Percentiles rank a stretch among this genome's conserved stretches.
phyloP scores from a whole-genome alignment of 306 rosid species.

The Prosopis cineraria region DNA sequence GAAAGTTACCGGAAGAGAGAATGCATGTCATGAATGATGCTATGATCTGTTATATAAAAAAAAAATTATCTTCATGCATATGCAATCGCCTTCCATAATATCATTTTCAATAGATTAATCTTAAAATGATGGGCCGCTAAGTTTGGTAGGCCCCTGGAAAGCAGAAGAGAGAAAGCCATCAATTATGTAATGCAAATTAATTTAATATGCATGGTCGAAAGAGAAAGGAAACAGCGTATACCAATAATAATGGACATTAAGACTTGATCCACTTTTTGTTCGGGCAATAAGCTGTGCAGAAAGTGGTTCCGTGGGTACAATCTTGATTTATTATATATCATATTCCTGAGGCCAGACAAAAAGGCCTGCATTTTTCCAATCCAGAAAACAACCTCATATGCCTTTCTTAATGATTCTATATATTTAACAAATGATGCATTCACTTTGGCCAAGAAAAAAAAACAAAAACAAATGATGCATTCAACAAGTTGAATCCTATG shows the following conservation, averaged over 20 bases:
- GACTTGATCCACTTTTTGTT: conserved; percentile 33
- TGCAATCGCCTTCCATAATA: conserved; percentile 28
- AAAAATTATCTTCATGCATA: conserved; percentile 43
- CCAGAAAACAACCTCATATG: conserved; percentile 22
- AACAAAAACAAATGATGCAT: background rate
- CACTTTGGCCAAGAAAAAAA: too few species aligned
- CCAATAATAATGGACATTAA: conserved; percentile 34
- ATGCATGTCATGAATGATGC: conserved; percentile 11
- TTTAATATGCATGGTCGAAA: conserved; percentile 15
- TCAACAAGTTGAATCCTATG: conserved; percentile 34
- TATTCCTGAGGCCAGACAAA: too few species aligned
- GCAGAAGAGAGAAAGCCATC: conserved; percentile 29
- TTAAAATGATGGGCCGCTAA: conserved; percentile 1
- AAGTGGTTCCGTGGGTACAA: conserved; percentile 37
- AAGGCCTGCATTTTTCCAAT: too few species aligned
- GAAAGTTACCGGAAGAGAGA: conserved; percentile 16
- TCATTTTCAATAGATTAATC: background rate
- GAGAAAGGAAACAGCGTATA: background rate
- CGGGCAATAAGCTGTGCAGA: conserved; percentile 25
- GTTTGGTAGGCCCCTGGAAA: conserved; percentile 37
- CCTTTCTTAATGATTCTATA: conserved; percentile 5
- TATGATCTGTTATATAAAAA: background rate
- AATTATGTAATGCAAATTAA: background rate
- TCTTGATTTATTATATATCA: background rate
- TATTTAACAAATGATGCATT: background rate